Percentiles rank a stretch among this genome's conserved stretches.
phyloP scores from a whole-genome alignment of 2,329 filamentous ascomycete genomes.

The Colletotrichum chlorophyti region DNA sequence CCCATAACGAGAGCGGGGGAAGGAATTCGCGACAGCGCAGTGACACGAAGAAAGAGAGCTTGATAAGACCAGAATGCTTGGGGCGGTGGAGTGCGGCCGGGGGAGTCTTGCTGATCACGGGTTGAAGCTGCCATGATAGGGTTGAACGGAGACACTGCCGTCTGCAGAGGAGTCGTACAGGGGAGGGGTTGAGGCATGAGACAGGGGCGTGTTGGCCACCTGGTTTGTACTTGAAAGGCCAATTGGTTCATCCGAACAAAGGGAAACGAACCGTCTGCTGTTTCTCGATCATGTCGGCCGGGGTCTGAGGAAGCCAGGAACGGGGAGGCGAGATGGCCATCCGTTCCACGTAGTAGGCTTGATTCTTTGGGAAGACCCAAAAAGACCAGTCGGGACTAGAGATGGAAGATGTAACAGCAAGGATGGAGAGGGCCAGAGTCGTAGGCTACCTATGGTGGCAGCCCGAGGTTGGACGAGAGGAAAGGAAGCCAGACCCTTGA shows the following conservation, averaged over 20 bases:
- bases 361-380: slow-evolving; percentile 4
- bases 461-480: not conserved
- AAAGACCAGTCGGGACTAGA: slow-evolving; percentile 5
- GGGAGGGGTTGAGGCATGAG: not conserved
- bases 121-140: not conserved
- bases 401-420: not conserved
- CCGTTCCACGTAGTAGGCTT: slow-evolving; percentile 13
- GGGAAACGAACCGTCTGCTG: not conserved
- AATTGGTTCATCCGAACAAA: slow-evolving; percentile 8
- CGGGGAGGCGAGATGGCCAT: slow-evolving; percentile 26
- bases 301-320: slow-evolving; percentile 16
- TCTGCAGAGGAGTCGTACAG: not conserved
- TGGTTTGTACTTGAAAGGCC: not conserved
- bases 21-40: too few relatives aligned
- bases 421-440: not conserved
- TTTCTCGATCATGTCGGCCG: not conserved
- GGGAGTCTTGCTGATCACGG: slow-evolving; percentile 1
- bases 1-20: too few relatives aligned
- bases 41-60: too few relatives aligned
- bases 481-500: slow-evolving; percentile 8
- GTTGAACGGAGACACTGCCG: slow-evolving; percentile 2
- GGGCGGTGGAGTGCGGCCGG: not conserved
- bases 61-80: not conserved
- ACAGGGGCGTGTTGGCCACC: slow-evolving; percentile 11
- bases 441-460: too few relatives aligned